phyloP scores from a whole-genome alignment of 768 basidiomycete genomes.

The Podaxis sp. region DNA sequence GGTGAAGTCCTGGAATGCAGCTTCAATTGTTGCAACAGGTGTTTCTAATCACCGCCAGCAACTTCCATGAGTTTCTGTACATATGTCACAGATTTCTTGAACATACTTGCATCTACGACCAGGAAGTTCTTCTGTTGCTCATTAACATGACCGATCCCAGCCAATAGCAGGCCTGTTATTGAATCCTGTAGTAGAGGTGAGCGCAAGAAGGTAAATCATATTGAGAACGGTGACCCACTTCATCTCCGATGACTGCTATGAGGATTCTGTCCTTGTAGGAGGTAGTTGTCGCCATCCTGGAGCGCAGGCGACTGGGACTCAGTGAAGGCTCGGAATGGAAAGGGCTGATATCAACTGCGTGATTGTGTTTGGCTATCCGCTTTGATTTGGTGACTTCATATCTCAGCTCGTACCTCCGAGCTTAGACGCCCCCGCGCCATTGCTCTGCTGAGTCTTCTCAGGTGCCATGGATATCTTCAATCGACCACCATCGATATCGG shows the following conservation, averaged over 20 bases:
- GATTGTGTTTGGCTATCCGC: constrained; percentile 13
- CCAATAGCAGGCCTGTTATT: constrained; percentile 92
- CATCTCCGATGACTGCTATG: constrained; percentile 96
- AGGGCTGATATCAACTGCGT: constrained; percentile 5
- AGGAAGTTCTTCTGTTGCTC: constrained; percentile 94
- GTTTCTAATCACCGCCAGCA: constrained; percentile 60
- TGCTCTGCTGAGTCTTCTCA: neutral
- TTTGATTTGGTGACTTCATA: constrained; percentile 8
- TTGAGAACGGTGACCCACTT: constrained; percentile 51
- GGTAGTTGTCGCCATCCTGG: constrained; percentile 47
- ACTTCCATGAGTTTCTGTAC: neutral
- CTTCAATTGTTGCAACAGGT: constrained; percentile 85
- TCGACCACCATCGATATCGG: constrained; percentile 73
- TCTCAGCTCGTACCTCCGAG: neutral
- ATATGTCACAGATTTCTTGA: neutral
- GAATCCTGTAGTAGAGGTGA: constrained; percentile 67
- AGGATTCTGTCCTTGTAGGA: constrained; percentile 82
- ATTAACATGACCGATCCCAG: constrained; percentile 91
- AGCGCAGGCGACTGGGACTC: neutral
- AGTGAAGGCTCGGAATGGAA: constrained; percentile 5
- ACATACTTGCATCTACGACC: constrained; percentile 89
- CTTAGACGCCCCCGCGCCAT: neutral
- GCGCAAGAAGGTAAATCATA: constrained; percentile 12
- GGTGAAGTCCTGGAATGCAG: constrained; percentile 92
- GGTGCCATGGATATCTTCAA: constrained; percentile 67